Base-by-base conservation (phyloP, 805 yeast genomes). In the Sugiyamaella marilandica region DNA sequence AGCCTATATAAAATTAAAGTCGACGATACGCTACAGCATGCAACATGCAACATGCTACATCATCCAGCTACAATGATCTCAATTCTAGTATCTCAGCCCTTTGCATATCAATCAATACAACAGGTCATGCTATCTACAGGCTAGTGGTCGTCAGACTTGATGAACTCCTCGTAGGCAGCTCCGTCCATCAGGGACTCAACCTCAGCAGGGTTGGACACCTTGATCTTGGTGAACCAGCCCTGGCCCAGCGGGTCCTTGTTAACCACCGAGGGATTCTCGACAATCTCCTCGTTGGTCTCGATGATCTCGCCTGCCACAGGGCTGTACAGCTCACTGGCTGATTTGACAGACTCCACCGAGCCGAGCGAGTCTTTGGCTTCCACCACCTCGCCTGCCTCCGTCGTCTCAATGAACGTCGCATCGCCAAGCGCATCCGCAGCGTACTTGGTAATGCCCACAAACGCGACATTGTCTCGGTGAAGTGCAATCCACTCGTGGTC, bases 351-450 rank as follows among this genome's bases (percentile, higher is more conserved):
- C 72, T 94, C 99, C 39, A 94, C 95, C 32, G 96, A 86, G 5
- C 97, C 97, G 66, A 94, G 75, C 11, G 92, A 75, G 58, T 89
- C 97, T 48, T 95, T 95, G 47, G 77, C 76, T 53, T 75, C 82
- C 52, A 84, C 75, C 31, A 65, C 73, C 39, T 76, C 78, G 39
- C 84, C 87, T 37, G 78, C 79, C 60, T 84, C 91, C 45, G 96
- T 95, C 61, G 92, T 77, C 72, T 94, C 99, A 55, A 91, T 85
- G 68, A 78, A 94, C 2, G 98, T 95, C 52, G 95, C 95, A 71
- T 94, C 99, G 44, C 99, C 99, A 56, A 94, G 80, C 7, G 98
- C 95, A 65, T 90, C 96, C 19, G 97, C 85, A 16, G 99, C 99
- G 67, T 94, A 91, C 63, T 80, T 82, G 53, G 99, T 90, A 70